Evolutionary conservation across 2,329 filamentous ascomycete genomes (phyloP).

Genomic region (Xylariaceae sp.): DNA sequence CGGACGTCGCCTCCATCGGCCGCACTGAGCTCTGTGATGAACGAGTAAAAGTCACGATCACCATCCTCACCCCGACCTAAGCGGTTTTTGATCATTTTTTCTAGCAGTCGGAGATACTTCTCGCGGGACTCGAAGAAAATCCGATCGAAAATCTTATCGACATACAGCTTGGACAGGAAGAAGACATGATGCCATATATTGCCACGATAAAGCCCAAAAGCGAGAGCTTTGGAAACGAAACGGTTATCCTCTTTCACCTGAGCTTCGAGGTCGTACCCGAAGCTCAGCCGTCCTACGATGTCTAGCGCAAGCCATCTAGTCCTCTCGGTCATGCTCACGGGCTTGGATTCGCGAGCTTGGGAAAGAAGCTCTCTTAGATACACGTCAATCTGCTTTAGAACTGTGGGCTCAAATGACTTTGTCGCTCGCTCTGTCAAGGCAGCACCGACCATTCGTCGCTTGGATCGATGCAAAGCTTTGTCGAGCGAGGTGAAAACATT

Average conservation of each 20-base stretch:
- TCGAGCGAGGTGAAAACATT: slow-evolving; percentile 6
- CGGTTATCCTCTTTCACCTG: slow-evolving; percentile 7
- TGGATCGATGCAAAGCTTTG: slow-evolving; percentile 2
- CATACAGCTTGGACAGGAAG: not conserved
- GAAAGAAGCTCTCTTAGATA: not conserved
- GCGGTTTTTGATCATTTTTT: slow-evolving; percentile 7
- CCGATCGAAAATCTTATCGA: slow-evolving; percentile 2
- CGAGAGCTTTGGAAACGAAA: slow-evolving; percentile 1
- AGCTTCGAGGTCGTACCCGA: slow-evolving; percentile 1
- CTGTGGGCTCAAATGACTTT: slow-evolving; percentile 4
- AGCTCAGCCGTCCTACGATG: slow-evolving; percentile 3
- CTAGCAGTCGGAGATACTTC: slow-evolving; percentile 2
- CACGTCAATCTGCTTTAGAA: slow-evolving; percentile 3
- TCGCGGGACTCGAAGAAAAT: slow-evolving; percentile 1
- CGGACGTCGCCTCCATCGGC: not conserved
- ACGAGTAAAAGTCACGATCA: slow-evolving; percentile 10
- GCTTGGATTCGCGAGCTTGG: not conserved
- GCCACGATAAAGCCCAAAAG: slow-evolving; percentile 1
- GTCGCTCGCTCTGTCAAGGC: slow-evolving; percentile 4
- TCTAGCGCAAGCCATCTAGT: slow-evolving; percentile 4
- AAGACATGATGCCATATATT: slow-evolving; percentile 5
- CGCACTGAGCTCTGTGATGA: not conserved
- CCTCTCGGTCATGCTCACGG: slow-evolving; percentile 1
- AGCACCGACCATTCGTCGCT: slow-evolving; percentile 3
- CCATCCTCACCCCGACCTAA: not conserved